Evolutionary conservation across 2,329 filamentous ascomycete genomes (phyloP).

Genomic region (Apiospora saccharicola): DNA sequence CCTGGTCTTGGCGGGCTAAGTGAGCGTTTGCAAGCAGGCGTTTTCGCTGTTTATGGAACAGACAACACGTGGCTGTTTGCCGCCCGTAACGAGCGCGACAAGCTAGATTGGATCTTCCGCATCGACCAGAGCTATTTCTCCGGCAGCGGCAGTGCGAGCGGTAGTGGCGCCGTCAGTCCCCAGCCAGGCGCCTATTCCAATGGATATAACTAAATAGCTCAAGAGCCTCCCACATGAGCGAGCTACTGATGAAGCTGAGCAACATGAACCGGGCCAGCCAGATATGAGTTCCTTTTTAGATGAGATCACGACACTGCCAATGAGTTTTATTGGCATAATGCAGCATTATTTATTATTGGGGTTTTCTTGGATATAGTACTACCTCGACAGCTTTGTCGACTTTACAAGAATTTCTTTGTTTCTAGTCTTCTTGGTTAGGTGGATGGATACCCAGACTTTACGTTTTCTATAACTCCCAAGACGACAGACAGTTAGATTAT

Average conservation of each 20-base stretch:
- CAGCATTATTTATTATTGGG: constrained; percentile 21
- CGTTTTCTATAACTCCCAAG: constrained; percentile 13
- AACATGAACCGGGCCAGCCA: not conserved
- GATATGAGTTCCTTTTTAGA: constrained; percentile 15
- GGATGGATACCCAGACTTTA: constrained; percentile 18
- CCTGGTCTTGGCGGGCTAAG: constrained; percentile 61
- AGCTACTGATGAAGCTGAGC: not conserved
- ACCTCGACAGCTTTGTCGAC: constrained; percentile 4
- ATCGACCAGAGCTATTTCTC: constrained; percentile 82
- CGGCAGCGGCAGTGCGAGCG: constrained; percentile 51
- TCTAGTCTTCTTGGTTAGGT: constrained; percentile 17
- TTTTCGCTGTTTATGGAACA: constrained; percentile 94
- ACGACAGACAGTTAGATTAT: constrained; percentile 3
- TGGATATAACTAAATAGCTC: constrained; percentile 24
- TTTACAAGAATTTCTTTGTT: constrained; percentile 20
- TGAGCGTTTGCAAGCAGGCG: constrained; percentile 70
- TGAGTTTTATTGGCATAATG: constrained; percentile 1
- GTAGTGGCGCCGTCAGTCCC: constrained; percentile 50
- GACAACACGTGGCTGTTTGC: constrained; percentile 97
- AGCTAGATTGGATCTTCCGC: constrained; percentile 95
- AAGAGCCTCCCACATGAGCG: not conserved
- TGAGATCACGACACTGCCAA: constrained; percentile 18
- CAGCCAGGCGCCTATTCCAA: constrained; percentile 36
- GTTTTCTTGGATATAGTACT: constrained; percentile 18
- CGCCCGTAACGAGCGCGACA: constrained; percentile 86